A percentile compares a stretch with the other conserved stretches of the same genome.
phyloP scores from a whole-genome alignment of 192 early-diverging fungal species.

The Coemansia sp. region DNA sequence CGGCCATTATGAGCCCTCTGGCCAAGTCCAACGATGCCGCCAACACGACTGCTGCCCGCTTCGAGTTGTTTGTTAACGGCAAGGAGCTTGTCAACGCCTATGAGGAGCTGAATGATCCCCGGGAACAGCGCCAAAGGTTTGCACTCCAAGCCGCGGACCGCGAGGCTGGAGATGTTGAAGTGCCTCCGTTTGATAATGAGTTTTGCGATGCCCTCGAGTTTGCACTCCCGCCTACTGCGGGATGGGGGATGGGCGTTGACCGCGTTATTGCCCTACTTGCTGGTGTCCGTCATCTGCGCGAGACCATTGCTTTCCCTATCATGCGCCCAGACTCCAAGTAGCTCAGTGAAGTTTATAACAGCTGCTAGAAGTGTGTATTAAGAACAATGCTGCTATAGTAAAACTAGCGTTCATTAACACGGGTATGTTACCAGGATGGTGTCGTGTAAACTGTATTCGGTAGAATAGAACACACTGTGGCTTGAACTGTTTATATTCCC shows the following conservation, averaged over 20 bases:
- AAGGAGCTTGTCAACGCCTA: conserved; percentile 87
- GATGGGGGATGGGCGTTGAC: conserved; percentile 92
- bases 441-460: too few species aligned
- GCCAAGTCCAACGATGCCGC: conserved; percentile 60
- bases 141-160: conserved; percentile 63
- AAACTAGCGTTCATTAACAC: too few species aligned
- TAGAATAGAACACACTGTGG: too few species aligned
- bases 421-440: too few species aligned
- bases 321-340: conserved; percentile 31
- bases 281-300: conserved; percentile 68
- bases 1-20: conserved; percentile 77
- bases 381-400: too few species aligned
- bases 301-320: conserved; percentile 80
- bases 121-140: conserved; percentile 70
- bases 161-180: conserved; percentile 73
- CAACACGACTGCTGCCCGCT: conserved; percentile 60
- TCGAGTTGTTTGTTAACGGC: conserved; percentile 77
- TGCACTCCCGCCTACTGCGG: conserved; percentile 83
- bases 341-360: not conserved
- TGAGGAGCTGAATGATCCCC: conserved; percentile 86
- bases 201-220: conserved; percentile 81
- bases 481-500: too few species aligned
- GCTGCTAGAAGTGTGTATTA: too few species aligned
- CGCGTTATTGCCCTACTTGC: conserved; percentile 73
- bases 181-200: conserved; percentile 66